phyloP scores from a whole-genome alignment of 257 asterid species.

The Lantana camara region DNA sequence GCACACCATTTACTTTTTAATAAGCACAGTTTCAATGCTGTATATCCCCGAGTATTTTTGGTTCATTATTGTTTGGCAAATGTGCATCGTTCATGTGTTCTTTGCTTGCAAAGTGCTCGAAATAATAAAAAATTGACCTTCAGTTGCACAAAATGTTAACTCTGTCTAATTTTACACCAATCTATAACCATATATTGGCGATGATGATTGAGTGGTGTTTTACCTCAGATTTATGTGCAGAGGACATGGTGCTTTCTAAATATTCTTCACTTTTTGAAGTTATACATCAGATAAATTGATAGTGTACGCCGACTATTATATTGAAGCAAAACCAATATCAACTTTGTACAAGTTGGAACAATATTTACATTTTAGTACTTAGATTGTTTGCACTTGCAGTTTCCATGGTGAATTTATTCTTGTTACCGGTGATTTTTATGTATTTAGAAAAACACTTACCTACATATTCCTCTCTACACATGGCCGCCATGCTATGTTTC shows the following conservation, averaged over 20 bases:
- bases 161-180: not conserved
- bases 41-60: not conserved
- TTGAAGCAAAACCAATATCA: not conserved
- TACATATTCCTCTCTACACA: not conserved
- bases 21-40: not conserved
- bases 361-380: not conserved
- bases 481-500: not conserved
- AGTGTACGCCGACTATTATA: not conserved
- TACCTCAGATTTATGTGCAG: slow-evolving; percentile 14
- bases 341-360: not conserved
- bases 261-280: not conserved
- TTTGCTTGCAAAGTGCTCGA: slow-evolving; percentile 12
- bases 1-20: slow-evolving; percentile 1
- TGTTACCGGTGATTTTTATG: not conserved
- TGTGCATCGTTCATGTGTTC: slow-evolving; percentile 1
- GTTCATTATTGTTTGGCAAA: not conserved
- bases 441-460: not conserved
- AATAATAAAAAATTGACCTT: slow-evolving; percentile 13
- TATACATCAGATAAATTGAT: not conserved
- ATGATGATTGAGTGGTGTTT: not conserved
- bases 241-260: not conserved
- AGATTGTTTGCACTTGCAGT: not conserved
- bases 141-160: not conserved
- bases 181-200: not conserved
- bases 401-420: not conserved